Percentiles rank a stretch among this genome's conserved stretches.
Evolutionary conservation across 768 basidiomycete genomes (phyloP).

Genomic region (Auricularia auricula-judae): DNA sequence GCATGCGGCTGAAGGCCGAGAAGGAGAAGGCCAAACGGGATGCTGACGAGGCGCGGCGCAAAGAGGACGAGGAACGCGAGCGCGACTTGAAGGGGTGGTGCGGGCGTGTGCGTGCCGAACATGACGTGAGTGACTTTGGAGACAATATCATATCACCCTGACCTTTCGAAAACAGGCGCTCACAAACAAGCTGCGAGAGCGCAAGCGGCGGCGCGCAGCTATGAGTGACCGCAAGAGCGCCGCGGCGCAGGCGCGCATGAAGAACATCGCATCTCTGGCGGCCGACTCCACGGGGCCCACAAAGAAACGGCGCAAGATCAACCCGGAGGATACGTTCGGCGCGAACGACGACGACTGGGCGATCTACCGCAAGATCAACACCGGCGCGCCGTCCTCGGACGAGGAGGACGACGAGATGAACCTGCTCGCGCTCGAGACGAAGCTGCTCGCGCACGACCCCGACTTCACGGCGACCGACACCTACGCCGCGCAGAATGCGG

Average conservation of each 20-base stretch:
- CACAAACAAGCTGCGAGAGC: constrained; percentile 77
- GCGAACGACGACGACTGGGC: constrained; percentile 95
- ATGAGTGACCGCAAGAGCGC: constrained; percentile 88
- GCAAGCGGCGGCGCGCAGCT: constrained; percentile 67
- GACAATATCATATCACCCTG: neutral
- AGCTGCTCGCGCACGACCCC: constrained; percentile 75
- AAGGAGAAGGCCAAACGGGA: constrained; percentile 79
- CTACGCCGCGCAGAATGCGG: constrained; percentile 61
- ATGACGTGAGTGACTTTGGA: constrained; percentile 46
- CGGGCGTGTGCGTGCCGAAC: constrained; percentile 57
- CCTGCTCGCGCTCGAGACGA: constrained; percentile 64
- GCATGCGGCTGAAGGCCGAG: constrained; percentile 71
- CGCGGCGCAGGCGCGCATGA: constrained; percentile 92
- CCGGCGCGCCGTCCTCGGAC: constrained; percentile 61
- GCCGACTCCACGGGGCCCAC: constrained; percentile 64
- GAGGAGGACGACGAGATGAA: constrained; percentile 79
- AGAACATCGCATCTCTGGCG: constrained; percentile 85
- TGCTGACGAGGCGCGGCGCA: constrained; percentile 26
- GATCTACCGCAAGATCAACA: constrained; percentile 92
- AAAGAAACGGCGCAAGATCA: constrained; percentile 69
- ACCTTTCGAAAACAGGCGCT: constrained; percentile 39
- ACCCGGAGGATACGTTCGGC: constrained; percentile 67
- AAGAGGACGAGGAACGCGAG: constrained; percentile 40
- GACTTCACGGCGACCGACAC: constrained; percentile 75
- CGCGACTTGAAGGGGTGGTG: constrained; percentile 68